Base-by-base conservation (phyloP, 2,329 filamentous ascomycete species). In the Stagonosporopsis tanaceti region DNA sequence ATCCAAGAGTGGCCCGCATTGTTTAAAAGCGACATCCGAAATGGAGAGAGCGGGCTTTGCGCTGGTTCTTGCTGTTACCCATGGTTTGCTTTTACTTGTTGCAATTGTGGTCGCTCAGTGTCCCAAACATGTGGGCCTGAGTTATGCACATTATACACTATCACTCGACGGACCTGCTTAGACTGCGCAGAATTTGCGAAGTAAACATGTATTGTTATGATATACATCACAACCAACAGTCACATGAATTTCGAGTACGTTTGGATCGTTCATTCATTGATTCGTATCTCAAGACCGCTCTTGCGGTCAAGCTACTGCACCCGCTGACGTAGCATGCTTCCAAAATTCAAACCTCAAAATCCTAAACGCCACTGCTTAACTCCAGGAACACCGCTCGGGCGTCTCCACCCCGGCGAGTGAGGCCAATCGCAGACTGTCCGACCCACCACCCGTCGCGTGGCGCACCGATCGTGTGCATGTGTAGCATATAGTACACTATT, bases 381-480 rank as follows among this genome's bases (percentile, higher is more conserved):
- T 89, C 35, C 40, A 45, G 24, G 89, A 93, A 66, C 82, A 87
- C 25, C 86, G 87, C n/a, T 96, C 93, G 0, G 89, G 89, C 55
- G 84, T 90, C 66, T 93, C 90, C n/a, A 97, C 93, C 0, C 93
- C 94, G 9, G 88, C 86, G 15, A 95, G 91, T 76, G 92, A 95
- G 77, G 82, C 86, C 42, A 80, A 81, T 61, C 85, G 92, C 65
- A 84, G 92, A 63, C 80, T 96, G n/a, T 96, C 92, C 17, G 94
- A 97, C 65, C 84, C 85, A 57, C 88, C 89, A n/a, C 85, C 89
- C 0, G 83, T 85, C 6, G 67, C 74, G 6, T 96, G 91, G 91
- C 91, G 95, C 60, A 85, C 82, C 63, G 87, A 87, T 67, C 85
- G 81, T 57, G 80, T 52, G 28, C 37, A 44, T 47, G 48, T 47